Base-by-base conservation (phyloP, 2,329 filamentous ascomycete species). In the Diaporthe eres region DNA sequence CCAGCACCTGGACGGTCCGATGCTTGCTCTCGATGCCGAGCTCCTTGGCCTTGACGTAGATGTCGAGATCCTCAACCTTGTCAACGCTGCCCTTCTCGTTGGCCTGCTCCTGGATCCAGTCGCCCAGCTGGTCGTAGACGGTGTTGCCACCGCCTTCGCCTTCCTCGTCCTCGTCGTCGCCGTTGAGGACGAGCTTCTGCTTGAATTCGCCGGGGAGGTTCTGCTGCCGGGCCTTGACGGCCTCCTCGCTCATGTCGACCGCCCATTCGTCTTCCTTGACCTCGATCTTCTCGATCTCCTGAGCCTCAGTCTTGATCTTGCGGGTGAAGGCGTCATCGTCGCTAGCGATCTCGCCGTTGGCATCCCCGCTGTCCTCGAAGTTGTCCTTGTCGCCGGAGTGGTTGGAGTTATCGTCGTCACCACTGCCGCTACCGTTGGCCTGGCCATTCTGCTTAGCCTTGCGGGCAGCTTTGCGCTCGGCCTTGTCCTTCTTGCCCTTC, bases 401-500 rank as follows among this genome's bases (percentile, higher is more conserved):
- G 25, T 87, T 85, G 72, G 82, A 83, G 73, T 88, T 86, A 78
- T 94, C 92, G 77, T 89, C 93, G 74, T 92, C 93, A 47, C 86
- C 87, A 77, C 83, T 85, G 76, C 83, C 87, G 79, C 91, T 90
- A 81, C 89, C 89, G 77, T 87, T 90, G 77, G 88, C 90, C 78
- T 92, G 91, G 77, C 89, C 90, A 82, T 92, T 92, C 86, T 95
- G 94, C 88, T 95, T 96, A 80, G 96, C 95, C 85, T 94, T 95
- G 84, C 95, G 95, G 82, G 95, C 94, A 85, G 97, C 97, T 89
- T 97, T 97, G 85, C 94, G 90, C 84, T 92, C 94, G 74, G 95
- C 94, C 90, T 98, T 98, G 89, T 98, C 95, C 87, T 98, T 98
- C 91, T 98, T 98, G 86, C 95, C 95, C 89, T 98, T 98, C 87